phyloP scores from a whole-genome alignment of 441 rosid species.

The Populus hybrid region DNA sequence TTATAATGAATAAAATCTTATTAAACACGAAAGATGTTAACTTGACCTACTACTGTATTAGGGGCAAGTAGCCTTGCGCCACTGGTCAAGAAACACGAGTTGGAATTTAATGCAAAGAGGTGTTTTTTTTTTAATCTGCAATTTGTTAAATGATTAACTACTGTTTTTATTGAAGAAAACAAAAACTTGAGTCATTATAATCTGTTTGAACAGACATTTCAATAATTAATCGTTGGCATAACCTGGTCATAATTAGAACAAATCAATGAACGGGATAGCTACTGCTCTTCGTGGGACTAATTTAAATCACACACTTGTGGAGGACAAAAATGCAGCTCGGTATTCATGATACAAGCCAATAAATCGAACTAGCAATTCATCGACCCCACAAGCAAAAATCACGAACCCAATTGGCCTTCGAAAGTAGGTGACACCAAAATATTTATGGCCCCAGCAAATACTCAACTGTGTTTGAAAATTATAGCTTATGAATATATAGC shows the following conservation, averaged over 20 bases:
- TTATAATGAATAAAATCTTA: not conserved
- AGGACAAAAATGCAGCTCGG: not conserved
- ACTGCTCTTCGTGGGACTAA: conserved; percentile 11
- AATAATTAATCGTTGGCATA: not conserved
- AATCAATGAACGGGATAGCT: conserved; percentile 8
- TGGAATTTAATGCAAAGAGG: not conserved
- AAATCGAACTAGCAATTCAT: conserved; percentile 14
- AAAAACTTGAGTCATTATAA: conserved; percentile 7
- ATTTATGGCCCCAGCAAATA: conserved; percentile 26
- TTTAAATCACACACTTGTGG: conserved; percentile 12
- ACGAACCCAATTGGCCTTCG: conserved; percentile 12
- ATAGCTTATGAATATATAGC: conserved; percentile 7
- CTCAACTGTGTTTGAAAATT: conserved; percentile 14
- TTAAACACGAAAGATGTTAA: not conserved
- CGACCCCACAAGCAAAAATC: conserved; percentile 32
- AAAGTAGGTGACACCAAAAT: conserved; percentile 20
- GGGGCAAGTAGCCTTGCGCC: not conserved
- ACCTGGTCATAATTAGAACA: conserved; percentile 7
- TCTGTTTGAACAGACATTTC: conserved; percentile 16
- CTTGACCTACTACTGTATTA: not conserved
- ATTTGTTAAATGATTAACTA: not conserved
- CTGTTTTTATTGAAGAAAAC: conserved; percentile 10
- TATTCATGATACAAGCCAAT: conserved; percentile 12
- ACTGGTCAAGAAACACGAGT: not conserved
- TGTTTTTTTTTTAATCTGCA: not conserved